Percentiles rank a stretch among this genome's conserved stretches.
Evolutionary conservation across 108 stramenopile genomes (phyloP).

Genomic region (Cyclotella kingstonii): DNA sequence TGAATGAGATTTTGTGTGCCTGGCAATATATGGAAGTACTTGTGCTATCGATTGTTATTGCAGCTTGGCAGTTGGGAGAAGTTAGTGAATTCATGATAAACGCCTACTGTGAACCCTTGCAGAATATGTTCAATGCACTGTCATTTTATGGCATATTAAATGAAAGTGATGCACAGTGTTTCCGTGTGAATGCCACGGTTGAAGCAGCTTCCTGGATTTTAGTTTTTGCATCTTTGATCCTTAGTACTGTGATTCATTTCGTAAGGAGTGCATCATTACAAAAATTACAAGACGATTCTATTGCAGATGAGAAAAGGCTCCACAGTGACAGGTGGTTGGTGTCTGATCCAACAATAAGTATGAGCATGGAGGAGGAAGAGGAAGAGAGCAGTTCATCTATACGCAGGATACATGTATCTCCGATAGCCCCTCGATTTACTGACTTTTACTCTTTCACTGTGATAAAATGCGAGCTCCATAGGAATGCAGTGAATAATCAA

Average conservation of each 20-base stretch:
- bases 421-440: constrained; percentile 30
- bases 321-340: constrained; percentile 31
- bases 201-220: constrained; percentile 64
- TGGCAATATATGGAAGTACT: constrained; percentile 89
- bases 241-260: constrained; percentile 32
- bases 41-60: constrained; percentile 64
- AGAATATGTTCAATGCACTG: constrained; percentile 50
- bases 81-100: constrained; percentile 76
- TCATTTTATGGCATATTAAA: constrained; percentile 65
- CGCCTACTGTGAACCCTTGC: constrained; percentile 57
- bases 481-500: background rate
- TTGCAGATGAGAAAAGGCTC: constrained; percentile 17
- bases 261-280: constrained; percentile 29
- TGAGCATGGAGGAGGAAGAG: constrained; percentile 16
- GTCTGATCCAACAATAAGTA: constrained; percentile 1
- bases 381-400: background rate
- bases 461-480: too few species aligned
- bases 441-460: constrained; percentile 37
- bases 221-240: constrained; percentile 28
- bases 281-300: constrained; percentile 16
- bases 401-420: constrained; percentile 2
- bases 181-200: constrained; percentile 59
- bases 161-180: constrained; percentile 74
- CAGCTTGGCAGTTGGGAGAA: constrained; percentile 74
- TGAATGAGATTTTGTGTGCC: constrained; percentile 61